phyloP scores from a whole-genome alignment of 2,329 filamentous ascomycete species.

The Colletotrichum eleusines region DNA sequence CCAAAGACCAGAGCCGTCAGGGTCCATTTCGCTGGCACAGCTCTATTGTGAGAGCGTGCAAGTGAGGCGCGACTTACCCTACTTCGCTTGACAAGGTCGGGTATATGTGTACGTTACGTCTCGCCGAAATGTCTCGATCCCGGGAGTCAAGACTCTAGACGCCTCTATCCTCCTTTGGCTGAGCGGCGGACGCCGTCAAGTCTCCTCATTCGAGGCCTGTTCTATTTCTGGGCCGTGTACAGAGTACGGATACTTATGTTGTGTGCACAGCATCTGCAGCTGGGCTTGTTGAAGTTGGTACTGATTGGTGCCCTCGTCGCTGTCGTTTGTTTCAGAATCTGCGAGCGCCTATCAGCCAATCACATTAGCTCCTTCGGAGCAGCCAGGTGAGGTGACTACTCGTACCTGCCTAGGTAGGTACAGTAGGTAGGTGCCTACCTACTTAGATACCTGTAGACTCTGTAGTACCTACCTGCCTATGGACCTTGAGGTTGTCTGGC shows the following conservation, averaged over 20 bases:
- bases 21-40: constrained; percentile 15
- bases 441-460: too few relatives aligned
- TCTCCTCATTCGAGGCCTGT: constrained; percentile 15
- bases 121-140: not conserved
- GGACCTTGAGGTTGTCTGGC: not conserved
- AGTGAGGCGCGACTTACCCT: not conserved
- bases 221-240: constrained; percentile 40
- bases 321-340: constrained; percentile 54
- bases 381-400: constrained; percentile 13
- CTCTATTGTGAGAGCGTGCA: not conserved
- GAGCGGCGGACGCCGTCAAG: constrained; percentile 14
- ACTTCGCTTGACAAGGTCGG: too few relatives aligned
- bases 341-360: constrained; percentile 50
- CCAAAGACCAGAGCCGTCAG: constrained; percentile 14
- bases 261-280: constrained; percentile 22
- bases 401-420: too few relatives aligned
- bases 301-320: constrained; percentile 38
- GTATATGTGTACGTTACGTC: not conserved
- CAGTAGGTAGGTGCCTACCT: too few relatives aligned
- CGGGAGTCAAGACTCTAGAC: not conserved
- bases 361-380: not conserved
- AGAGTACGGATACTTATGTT: too few relatives aligned
- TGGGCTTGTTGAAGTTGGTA: not conserved
- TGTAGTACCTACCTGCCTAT: too few relatives aligned
- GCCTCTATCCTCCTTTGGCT: constrained; percentile 2